These are phyloP conservation scores for Didymella pomorum DNA, from an alignment of 2,329 filamentous ascomycete species.

Conservation along the genomic window DNA sequence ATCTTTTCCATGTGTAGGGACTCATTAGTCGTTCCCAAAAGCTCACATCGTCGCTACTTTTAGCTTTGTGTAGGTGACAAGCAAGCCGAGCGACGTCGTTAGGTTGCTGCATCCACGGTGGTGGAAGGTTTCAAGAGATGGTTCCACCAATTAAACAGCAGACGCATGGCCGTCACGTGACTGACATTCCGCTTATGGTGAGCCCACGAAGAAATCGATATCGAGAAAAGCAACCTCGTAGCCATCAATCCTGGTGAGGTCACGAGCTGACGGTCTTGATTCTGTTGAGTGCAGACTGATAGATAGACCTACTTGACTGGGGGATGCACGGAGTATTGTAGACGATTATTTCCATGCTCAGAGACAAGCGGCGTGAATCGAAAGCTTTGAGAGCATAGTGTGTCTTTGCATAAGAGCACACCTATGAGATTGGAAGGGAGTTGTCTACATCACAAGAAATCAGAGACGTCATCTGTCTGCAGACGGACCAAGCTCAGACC, in stretches of 20 bases:
- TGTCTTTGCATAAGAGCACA: background rate
- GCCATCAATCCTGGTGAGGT: background rate
- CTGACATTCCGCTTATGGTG: background rate
- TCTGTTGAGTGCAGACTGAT: background rate
- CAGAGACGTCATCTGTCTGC: background rate
- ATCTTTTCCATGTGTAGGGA: background rate
- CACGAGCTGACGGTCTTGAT: background rate
- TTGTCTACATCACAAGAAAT: background rate
- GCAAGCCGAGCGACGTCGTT: background rate
- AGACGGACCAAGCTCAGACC: background rate
- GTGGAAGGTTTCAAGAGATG: background rate
- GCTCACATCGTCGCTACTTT: background rate
- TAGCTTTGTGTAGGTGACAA: background rate
- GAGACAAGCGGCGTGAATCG: background rate
- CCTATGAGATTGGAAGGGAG: background rate
- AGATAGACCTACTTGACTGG: background rate
- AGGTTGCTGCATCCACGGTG: conserved; percentile 1
- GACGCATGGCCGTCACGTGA: background rate
- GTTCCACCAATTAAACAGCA: conserved; percentile 9
- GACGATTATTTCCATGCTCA: background rate
- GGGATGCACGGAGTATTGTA: background rate
- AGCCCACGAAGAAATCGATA: background rate
- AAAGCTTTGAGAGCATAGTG: background rate
- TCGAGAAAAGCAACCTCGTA: background rate
- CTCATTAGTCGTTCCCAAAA: background rate